Conservation (phyloP, 345 rosid species). For the Physaria fendleri region DNA sequence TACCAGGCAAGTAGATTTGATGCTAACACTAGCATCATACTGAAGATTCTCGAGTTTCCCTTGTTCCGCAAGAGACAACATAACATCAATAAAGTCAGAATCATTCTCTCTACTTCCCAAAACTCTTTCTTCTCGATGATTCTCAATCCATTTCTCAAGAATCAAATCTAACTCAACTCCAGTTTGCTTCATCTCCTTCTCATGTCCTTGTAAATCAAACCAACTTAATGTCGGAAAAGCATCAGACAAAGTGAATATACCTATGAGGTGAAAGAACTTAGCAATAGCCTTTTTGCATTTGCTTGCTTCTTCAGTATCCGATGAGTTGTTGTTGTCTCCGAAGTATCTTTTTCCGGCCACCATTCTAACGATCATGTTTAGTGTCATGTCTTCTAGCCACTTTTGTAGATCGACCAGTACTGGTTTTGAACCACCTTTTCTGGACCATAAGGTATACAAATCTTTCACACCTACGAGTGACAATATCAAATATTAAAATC, state of each 20-base stretch:
- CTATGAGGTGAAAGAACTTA: constrained; percentile 41
- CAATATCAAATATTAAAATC: too few species aligned
- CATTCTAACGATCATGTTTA: constrained; percentile 36
- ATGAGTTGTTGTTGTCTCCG: constrained; percentile 8
- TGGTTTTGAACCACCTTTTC: constrained; percentile 14
- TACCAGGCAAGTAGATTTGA: constrained; percentile 65
- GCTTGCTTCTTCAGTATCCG: constrained; percentile 31
- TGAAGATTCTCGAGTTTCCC: constrained; percentile 36
- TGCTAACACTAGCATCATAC: constrained; percentile 32
- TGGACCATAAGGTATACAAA: constrained; percentile 27
- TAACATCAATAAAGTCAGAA: constrained; percentile 38
- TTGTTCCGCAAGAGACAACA: constrained; percentile 43
- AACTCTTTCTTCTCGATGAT: constrained; percentile 24
- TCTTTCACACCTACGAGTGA: constrained; percentile 33
- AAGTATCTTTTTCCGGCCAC: constrained; percentile 47
- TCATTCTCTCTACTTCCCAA: constrained; percentile 12
- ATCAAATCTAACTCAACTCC: constrained; percentile 34
- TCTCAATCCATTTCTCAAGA: constrained; percentile 36
- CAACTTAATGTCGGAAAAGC: constrained; percentile 50
- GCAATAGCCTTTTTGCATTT: constrained; percentile 32
- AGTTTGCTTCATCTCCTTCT: constrained; percentile 57
- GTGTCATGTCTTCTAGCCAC: constrained; percentile 41
- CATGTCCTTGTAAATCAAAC: constrained; percentile 51
- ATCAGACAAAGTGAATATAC: constrained; percentile 48
- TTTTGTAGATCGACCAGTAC: constrained; percentile 37